Conservation (phyloP, 768 basidiomycete species). For the Calocybe indica region DNA sequence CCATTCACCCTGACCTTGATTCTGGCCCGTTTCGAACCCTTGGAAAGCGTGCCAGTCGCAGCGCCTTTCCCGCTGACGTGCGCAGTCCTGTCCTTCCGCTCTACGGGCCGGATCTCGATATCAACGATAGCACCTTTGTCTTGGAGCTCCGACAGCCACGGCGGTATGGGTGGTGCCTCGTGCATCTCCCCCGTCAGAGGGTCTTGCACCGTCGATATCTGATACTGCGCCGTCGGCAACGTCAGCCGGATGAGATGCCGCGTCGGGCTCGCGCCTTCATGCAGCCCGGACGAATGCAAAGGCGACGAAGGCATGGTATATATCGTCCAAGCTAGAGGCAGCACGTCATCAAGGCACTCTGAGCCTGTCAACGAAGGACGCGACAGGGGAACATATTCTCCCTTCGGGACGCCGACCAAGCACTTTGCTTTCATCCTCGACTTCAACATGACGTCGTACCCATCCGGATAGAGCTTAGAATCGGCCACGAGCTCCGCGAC, state of each 20-base stretch:
- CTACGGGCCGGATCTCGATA: slow-evolving; percentile 43
- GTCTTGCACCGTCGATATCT: slow-evolving; percentile 70
- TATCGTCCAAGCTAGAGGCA: slow-evolving; percentile 55
- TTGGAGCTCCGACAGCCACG: slow-evolving; percentile 67
- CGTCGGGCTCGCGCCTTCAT: slow-evolving; percentile 40
- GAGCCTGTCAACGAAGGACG: slow-evolving; percentile 1
- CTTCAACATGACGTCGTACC: slow-evolving; percentile 52
- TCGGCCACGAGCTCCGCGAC: slow-evolving; percentile 79
- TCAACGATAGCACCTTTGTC: slow-evolving; percentile 45
- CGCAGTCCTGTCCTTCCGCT: no score
- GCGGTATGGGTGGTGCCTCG: slow-evolving; percentile 55
- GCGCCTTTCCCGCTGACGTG: slow-evolving; percentile 13
- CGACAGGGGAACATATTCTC: slow-evolving; percentile 26
- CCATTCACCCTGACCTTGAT: slow-evolving; percentile 36
- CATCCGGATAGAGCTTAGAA: slow-evolving; percentile 71
- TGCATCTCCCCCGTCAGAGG: slow-evolving; percentile 72
- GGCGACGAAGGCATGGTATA: slow-evolving; percentile 81
- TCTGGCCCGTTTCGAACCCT: slow-evolving; percentile 21
- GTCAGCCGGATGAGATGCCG: slow-evolving; percentile 75
- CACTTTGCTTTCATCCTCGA: slow-evolving; percentile 35
- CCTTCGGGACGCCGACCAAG: slow-evolving; percentile 13
- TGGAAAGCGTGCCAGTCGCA: slow-evolving; percentile 10
- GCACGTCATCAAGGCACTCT: slow-evolving; percentile 8
- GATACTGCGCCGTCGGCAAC: slow-evolving; percentile 79
- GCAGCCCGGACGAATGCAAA: slow-evolving; percentile 64